Percentiles rank a stretch among this genome's conserved stretches.
phyloP scores from a whole-genome alignment of 2,329 filamentous ascomycete species.

The Tetracladium maxilliforme region DNA sequence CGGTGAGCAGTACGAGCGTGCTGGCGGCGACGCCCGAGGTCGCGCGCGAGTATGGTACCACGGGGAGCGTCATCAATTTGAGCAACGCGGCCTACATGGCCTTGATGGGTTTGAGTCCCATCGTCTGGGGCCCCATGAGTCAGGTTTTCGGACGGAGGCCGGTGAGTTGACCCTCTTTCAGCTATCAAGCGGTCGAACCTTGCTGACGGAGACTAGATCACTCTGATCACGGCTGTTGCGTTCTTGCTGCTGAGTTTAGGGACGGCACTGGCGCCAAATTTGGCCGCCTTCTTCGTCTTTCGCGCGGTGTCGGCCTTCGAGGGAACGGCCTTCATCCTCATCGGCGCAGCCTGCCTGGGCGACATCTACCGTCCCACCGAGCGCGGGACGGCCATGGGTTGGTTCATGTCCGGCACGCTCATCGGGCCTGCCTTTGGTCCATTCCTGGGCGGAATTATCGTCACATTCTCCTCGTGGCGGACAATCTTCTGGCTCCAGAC shows the following conservation, averaged over 20 bases:
- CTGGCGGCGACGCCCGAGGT: constrained; percentile 64
- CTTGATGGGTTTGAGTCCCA: constrained; percentile 56
- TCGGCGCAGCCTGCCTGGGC: constrained; percentile 56
- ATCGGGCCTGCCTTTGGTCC: constrained; percentile 58
- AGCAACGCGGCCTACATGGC: constrained; percentile 64
- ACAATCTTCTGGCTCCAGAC: constrained; percentile 68
- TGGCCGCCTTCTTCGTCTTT: constrained; percentile 60
- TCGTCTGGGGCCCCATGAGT: constrained; percentile 60
- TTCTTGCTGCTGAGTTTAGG: constrained; percentile 59
- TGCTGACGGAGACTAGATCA: constrained; percentile 25
- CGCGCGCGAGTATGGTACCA: constrained; percentile 47
- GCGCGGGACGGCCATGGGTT: constrained; percentile 57
- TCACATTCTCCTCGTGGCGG: constrained; percentile 59
- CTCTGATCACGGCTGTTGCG: constrained; percentile 41
- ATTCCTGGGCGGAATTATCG: constrained; percentile 62
- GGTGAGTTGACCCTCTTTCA: constrained; percentile 22
- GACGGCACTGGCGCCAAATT: constrained; percentile 56
- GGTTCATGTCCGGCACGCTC: constrained; percentile 57
- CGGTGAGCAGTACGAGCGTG: constrained; percentile 60
- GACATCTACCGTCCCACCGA: constrained; percentile 52
- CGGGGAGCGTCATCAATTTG: constrained; percentile 54
- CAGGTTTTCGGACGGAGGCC: constrained; percentile 45
- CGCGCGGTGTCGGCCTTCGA: constrained; percentile 61
- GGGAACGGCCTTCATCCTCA: constrained; percentile 59
- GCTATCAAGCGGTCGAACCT: constrained; percentile 1